These are phyloP conservation scores for Penicillium arizonense DNA, from an alignment of 495 filamentous ascomycete genomes.

Conservation along the genomic window DNA sequence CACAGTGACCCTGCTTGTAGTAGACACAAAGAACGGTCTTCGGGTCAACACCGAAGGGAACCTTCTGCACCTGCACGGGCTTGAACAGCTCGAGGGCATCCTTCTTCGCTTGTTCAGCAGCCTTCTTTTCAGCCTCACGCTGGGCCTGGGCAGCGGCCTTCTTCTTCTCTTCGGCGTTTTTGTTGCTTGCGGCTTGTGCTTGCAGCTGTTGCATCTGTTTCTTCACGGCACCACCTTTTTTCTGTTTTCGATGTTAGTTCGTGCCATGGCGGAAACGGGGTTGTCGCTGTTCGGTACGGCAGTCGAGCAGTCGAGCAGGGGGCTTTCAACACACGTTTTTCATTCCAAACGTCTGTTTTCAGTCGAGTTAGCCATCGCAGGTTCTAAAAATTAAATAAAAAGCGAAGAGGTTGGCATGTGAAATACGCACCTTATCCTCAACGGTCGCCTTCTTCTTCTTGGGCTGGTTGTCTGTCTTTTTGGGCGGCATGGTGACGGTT, in stretches of 20 bases:
- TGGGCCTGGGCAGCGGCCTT: conserved; percentile 87
- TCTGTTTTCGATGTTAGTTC: conserved; percentile 45
- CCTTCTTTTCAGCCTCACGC: conserved; percentile 83
- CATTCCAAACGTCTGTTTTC: conserved; percentile 83
- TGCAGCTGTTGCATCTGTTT: conserved; percentile 81
- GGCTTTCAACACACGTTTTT: conserved; percentile 69
- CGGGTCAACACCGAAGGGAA: conserved; percentile 95
- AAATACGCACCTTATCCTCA: conserved; percentile 71
- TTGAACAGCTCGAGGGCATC: conserved; percentile 86
- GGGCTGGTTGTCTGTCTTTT: conserved; percentile 57
- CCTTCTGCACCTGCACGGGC: conserved; percentile 92
- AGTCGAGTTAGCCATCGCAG: conserved; percentile 14
- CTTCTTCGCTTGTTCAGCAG: conserved; percentile 75
- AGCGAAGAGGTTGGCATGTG: neutral
- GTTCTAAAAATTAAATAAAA: neutral
- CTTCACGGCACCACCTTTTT: conserved; percentile 90
- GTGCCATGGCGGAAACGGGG: conserved; percentile 11
- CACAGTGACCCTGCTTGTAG: conserved; percentile 94
- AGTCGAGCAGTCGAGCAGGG: neutral
- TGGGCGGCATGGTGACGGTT: conserved; percentile 80
- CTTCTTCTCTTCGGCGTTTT: conserved; percentile 78
- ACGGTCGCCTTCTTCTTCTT: conserved; percentile 75
- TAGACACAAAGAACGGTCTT: conserved; percentile 98
- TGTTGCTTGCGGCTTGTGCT: conserved; percentile 65
- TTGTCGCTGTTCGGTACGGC: conserved; percentile 7